Evolutionary conservation across 352 stramenopile genomes (phyloP).

Genomic region (Phytophthora palmivora): DNA sequence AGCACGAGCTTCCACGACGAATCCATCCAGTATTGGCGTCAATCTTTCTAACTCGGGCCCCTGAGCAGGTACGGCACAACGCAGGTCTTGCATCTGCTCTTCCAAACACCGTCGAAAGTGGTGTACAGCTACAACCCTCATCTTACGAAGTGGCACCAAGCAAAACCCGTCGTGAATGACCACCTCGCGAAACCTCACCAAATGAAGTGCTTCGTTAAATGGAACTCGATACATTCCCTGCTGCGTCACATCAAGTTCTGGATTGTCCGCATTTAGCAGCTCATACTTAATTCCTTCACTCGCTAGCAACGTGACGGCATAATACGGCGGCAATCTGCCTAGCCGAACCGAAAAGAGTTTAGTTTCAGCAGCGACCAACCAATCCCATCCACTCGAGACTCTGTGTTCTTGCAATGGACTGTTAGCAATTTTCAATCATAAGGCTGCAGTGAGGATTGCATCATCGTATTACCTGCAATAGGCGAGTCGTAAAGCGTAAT

Average conservation of each 20-base stretch:
- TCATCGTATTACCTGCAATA: slow-evolving; percentile 54
- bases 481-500: slow-evolving; percentile 58
- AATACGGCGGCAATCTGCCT: slow-evolving; percentile 17
- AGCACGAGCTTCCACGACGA: slow-evolving; percentile 43
- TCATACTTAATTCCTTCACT: slow-evolving; percentile 45
- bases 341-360: slow-evolving; percentile 51
- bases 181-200: slow-evolving; percentile 53
- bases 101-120: slow-evolving; percentile 46
- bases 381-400: slow-evolving; percentile 49
- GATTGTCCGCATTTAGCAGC: slow-evolving; percentile 26
- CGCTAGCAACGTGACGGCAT: slow-evolving; percentile 39
- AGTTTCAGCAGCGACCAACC: slow-evolving; percentile 62
- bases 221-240: slow-evolving; percentile 51
- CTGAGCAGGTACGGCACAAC: slow-evolving; percentile 50
- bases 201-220: slow-evolving; percentile 45
- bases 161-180: slow-evolving; percentile 57
- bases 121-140: slow-evolving; percentile 47
- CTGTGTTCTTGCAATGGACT: slow-evolving; percentile 36
- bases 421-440: neutral
- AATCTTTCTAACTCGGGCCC: slow-evolving; percentile 45
- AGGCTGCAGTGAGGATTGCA: neutral
- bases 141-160: slow-evolving; percentile 44
- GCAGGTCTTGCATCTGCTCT: slow-evolving; percentile 50
- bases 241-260: slow-evolving; percentile 20
- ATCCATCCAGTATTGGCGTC: slow-evolving; percentile 40